These are phyloP conservation scores for Penicillium griseofulvum DNA, from an alignment of 2,329 filamentous ascomycete species.

Conservation along the genomic window DNA sequence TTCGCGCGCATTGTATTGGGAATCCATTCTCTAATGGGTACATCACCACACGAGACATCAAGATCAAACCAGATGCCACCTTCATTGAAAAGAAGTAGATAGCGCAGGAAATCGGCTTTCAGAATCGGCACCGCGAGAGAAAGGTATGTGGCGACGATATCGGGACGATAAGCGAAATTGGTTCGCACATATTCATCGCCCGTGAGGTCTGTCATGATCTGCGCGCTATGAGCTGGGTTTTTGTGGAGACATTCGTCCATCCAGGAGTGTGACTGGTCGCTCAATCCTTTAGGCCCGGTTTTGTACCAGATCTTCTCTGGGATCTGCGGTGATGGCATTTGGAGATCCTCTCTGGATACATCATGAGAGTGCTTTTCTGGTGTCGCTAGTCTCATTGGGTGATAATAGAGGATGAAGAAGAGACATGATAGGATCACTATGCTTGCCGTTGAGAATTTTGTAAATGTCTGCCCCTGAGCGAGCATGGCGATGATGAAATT, in stretches of 20 bases:
- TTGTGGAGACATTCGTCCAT: conserved; percentile 4
- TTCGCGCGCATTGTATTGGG: background rate
- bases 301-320: conserved; percentile 8
- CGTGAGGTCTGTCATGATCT: conserved; percentile 3
- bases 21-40: conserved; percentile 3
- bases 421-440: conserved; percentile 4
- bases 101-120: conserved; percentile 6
- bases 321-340: background rate
- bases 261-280: background rate
- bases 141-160: conserved; percentile 3
- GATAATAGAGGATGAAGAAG: conserved; percentile 5
- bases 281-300: conserved; percentile 1
- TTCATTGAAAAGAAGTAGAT: background rate
- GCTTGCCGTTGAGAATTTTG: background rate
- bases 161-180: background rate
- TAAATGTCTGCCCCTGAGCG: background rate
- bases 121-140: background rate
- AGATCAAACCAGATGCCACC: conserved; percentile 4
- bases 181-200: background rate
- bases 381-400: background rate
- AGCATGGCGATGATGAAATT: background rate
- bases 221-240: conserved; percentile 1
- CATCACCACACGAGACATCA: conserved; percentile 7
- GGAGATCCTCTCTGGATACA: background rate
- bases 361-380: background rate